Base-by-base conservation (phyloP, 2,329 filamentous ascomycete genomes). In the Ustulina deusta region DNA sequence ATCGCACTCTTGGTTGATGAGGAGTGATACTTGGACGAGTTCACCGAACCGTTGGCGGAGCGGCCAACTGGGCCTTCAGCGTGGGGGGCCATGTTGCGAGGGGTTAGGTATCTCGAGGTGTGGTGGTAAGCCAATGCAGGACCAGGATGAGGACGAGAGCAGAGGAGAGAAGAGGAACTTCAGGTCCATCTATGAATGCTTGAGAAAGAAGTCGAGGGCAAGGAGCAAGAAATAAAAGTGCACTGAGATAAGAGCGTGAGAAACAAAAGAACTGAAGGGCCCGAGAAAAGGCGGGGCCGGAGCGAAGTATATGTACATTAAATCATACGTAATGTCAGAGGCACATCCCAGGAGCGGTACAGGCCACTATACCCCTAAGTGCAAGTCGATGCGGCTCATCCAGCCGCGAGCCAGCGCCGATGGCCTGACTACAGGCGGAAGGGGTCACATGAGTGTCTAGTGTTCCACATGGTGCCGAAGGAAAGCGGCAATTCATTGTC, bases 1-100 rank as follows among this genome's bases (percentile, higher is more conserved):
- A 97, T 97, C 75, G 96, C 95, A 74, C 87, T 85, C 65, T 90
- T 83, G 49, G 94, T 94, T 29, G 95, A 94, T 22, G 92, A 80
- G 63, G 93, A 87, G 83, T 97, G 96, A 83, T 86, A 89, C 73
- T 83, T 83, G 57, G 83, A 81, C 67, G 74, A 72, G 34, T 68
- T 58, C 25, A 75, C 72, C 55, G 75, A 74, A 71, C 79, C 81
- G 72, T 78, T 80, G 73, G 75, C 74, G 66, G 76, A 65, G 42
- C 25, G 68, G 63, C 74, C 69, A 62, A 74, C 72, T 65, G 73
- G 73, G 75, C 75, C 79, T 75, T 87, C 81, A 76, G 87, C 86
- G 83, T 89, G 87, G 72, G 87, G 86, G 74, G 88, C 85, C 88
- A 90, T 90, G 74, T 65, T 73, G 65, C 42, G 65, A 49, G 57